Evolutionary conservation across 2,329 filamentous ascomycete genomes (phyloP), one percentile per base, ranked within the genome.

Genomic region (Botrytis aclada): DNA sequence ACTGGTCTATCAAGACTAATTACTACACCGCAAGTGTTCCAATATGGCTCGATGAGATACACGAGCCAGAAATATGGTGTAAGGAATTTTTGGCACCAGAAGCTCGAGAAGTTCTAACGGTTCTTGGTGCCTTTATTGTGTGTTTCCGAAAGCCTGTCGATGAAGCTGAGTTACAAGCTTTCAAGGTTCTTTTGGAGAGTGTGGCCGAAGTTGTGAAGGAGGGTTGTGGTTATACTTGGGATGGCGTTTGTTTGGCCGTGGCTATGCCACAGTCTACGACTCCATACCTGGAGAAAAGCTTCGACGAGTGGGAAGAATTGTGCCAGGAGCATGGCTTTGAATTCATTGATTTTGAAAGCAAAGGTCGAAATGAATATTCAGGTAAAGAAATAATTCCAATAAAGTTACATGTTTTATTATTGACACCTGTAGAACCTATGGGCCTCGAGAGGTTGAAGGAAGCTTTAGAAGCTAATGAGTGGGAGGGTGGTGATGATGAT

Each of bases 11-110:
- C 71, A 84, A 84, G 74, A 92, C 89, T 32, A 77, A 83, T 22
- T 92, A 92, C 83, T 92, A 92, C 83, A 84, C 82, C 37, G 85
- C 88, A 70, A 83, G 83, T 0, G 83, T 92, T 5, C 89, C 90
- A 61, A 84, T 92, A 76, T 92, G 90, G 90, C 84, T 92, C n/a
- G 90, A 92, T 78, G 84, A 90, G 63, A 84, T 90, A 73, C 78
- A 83, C 9, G 69, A 74, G 18, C 75, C 79, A 2, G 32, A 71
- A 18, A 61, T 65, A 51, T 92, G 90, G 90, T 83, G 87, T 0
- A 80, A 80, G 2, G 86, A 87, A 0, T 92, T 92, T 77, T 84
- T 91, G 1, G 85, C 86, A 0, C 81, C 85, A 0, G 90, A 91
- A 78, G 90, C 90, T 0, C 83, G 82, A 72, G 89, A 91, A 79